Evolutionary conservation across 2,329 filamentous ascomycete genomes (phyloP).

Genomic region (Blastomyces gilchristii): DNA sequence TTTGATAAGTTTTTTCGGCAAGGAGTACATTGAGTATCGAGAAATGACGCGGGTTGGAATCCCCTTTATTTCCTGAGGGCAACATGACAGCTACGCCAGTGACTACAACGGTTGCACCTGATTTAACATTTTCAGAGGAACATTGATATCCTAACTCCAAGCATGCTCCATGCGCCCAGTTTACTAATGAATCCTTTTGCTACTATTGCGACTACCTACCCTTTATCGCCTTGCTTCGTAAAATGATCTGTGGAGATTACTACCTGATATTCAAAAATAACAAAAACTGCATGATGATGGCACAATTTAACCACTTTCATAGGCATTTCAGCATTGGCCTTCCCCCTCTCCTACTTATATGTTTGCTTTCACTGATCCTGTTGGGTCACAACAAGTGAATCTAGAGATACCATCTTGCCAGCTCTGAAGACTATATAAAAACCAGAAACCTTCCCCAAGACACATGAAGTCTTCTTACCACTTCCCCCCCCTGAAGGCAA

Average conservation of each 20-base stretch:
- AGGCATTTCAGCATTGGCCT: not conserved
- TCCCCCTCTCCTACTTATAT: not conserved
- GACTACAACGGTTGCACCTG: not conserved
- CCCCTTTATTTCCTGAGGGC: conserved; percentile 54
- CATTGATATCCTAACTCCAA: not conserved
- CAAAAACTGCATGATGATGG: not conserved
- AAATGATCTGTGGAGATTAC: not conserved
- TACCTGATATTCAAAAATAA: not conserved
- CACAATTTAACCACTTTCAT: not conserved
- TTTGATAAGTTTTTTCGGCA: conserved; percentile 70
- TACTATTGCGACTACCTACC: not conserved
- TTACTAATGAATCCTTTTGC: not conserved
- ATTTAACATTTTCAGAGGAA: not conserved
- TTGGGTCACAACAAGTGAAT: not conserved
- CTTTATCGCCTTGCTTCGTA: not conserved
- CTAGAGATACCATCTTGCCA: not conserved
- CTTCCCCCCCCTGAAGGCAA: not conserved
- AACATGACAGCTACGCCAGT: not conserved
- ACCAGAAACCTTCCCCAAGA: no score
- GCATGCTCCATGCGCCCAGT: not conserved
- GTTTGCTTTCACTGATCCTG: not conserved
- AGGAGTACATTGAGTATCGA: conserved; percentile 67
- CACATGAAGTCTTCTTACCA: not conserved
- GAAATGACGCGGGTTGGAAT: conserved; percentile 65
- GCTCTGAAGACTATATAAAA: not conserved